Evolutionary conservation across 1,284 basidiomycete species (phyloP).

Genomic region (Trametes versicolor): DNA sequence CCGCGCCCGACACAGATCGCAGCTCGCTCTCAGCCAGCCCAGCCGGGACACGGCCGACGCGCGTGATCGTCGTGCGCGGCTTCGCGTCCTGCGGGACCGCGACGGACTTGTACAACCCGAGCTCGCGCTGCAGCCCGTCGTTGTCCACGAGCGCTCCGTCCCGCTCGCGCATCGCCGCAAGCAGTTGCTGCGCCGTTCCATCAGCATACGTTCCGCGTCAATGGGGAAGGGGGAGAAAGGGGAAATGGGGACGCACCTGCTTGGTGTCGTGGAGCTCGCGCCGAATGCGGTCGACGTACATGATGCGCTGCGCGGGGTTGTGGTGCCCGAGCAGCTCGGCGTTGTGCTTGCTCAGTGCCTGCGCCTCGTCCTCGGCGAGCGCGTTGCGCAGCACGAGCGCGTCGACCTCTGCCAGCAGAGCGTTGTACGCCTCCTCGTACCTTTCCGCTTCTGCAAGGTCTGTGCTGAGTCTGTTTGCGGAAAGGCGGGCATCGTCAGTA

Average conservation of each 20-base stretch:
- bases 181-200: constrained; percentile 60
- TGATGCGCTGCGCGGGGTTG: constrained; percentile 78
- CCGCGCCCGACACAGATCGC: constrained; percentile 7
- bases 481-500: not conserved
- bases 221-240: not conserved
- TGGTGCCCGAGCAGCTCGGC: constrained; percentile 79
- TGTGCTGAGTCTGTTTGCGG: constrained; percentile 55
- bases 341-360: constrained; percentile 74
- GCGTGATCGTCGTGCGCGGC: constrained; percentile 69
- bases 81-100: constrained; percentile 63
- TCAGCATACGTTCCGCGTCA: not conserved
- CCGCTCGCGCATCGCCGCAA: constrained; percentile 60
- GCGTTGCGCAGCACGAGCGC: constrained; percentile 72
- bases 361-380: constrained; percentile 77
- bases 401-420: constrained; percentile 68
- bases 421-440: constrained; percentile 74
- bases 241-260: constrained; percentile 56
- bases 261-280: constrained; percentile 75
- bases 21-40: constrained; percentile 55
- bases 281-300: constrained; percentile 78
- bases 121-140: constrained; percentile 65
- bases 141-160: constrained; percentile 59
- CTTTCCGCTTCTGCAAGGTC: constrained; percentile 67
- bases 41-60: constrained; percentile 66
- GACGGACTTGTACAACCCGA: constrained; percentile 77